Percentiles rank a stretch among this genome's conserved stretches.
phyloP scores from a whole-genome alignment of 495 filamentous ascomycete species.

The Aspergillus indologenus region DNA sequence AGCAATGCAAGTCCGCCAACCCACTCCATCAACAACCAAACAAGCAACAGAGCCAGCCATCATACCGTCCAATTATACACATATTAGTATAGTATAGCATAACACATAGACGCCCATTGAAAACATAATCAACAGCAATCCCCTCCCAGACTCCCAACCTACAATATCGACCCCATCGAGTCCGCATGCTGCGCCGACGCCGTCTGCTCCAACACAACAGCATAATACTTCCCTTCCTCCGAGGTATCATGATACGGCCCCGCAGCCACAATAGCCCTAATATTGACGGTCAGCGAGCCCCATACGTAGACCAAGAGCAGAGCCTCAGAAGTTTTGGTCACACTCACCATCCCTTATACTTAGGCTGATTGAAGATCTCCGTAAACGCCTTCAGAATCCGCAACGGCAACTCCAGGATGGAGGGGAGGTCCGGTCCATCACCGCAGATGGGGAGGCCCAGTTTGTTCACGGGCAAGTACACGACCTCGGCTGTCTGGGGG shows the following conservation, averaged over 20 bases:
- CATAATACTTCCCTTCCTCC: conserved; percentile 43
- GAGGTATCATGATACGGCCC: conserved; percentile 42
- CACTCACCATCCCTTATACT: conserved; percentile 47
- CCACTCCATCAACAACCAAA: no score
- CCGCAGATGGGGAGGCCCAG: conserved; percentile 42
- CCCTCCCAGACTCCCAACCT: no score
- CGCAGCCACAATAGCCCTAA: conserved; percentile 38
- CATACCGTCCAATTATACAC: neutral
- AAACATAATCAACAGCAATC: neutral
- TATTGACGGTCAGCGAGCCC: neutral
- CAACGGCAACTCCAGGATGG: conserved; percentile 40
- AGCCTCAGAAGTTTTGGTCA: conserved; percentile 13
- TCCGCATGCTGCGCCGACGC: neutral
- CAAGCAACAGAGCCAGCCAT: no score
- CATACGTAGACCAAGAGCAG: no score
- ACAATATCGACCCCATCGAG: conserved; percentile 9
- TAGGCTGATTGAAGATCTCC: conserved; percentile 44
- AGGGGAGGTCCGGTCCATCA: conserved; percentile 35
- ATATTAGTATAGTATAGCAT: neutral
- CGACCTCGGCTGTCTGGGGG: conserved; percentile 28
- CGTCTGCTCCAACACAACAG: conserved; percentile 40
- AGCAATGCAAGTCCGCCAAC: no score
- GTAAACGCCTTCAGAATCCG: conserved; percentile 40
- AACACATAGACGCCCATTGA: neutral
- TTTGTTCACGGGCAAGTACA: conserved; percentile 43